Percentiles rank a stretch among this genome's conserved stretches.
Evolutionary conservation across 225 moss, liverwort and hornwort species (phyloP).

Genomic region (Rhytidiadelphus loreus): DNA sequence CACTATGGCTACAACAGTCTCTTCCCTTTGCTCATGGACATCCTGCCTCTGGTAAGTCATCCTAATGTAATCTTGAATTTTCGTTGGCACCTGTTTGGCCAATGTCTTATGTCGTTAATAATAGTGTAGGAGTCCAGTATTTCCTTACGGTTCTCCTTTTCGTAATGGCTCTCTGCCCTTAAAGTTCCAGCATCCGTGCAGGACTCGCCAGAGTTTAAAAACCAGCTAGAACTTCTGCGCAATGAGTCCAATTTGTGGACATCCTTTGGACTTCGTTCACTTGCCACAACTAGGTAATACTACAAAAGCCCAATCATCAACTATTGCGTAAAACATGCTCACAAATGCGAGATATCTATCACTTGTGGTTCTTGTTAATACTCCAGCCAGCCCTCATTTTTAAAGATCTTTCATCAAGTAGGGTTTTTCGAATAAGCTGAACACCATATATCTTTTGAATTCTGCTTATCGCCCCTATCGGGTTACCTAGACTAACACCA

Average conservation of each 20-base stretch:
- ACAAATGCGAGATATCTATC: neutral
- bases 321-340: neutral
- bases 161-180: neutral
- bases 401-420: neutral
- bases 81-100: neutral
- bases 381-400: neutral
- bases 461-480: neutral
- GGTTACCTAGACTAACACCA: neutral
- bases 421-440: neutral
- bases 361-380: neutral
- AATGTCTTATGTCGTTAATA: neutral
- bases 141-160: neutral
- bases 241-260: constrained; percentile 78
- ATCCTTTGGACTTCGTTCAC: constrained; percentile 78
- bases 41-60: constrained; percentile 58
- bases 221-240: constrained; percentile 62
- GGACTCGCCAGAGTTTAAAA: constrained; percentile 64
- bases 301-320: neutral
- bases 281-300: constrained; percentile 61
- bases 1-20: constrained; percentile 95
- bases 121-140: neutral
- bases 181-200: constrained; percentile 6
- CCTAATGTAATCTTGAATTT: neutral
- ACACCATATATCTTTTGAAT: neutral
- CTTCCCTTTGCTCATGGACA: constrained; percentile 74